Evolutionary conservation across 352 stramenopile genomes (phyloP).

Genomic region (Phytopythium kandeliae): DNA sequence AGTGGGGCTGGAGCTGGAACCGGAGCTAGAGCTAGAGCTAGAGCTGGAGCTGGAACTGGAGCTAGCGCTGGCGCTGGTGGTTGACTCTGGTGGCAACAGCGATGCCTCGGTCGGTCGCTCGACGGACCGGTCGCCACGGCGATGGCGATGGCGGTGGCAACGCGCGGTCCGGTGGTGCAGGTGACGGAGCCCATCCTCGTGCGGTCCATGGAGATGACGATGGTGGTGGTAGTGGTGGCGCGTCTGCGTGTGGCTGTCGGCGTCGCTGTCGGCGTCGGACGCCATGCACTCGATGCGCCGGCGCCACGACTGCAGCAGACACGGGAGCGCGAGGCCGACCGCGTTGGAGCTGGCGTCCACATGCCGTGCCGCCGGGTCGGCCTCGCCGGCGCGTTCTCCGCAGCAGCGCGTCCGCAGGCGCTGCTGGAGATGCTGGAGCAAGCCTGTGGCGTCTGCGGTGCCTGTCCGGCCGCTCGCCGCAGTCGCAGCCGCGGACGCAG

Average conservation of each 20-base stretch:
- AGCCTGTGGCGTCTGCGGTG: slow-evolving; percentile 1
- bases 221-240: not conserved
- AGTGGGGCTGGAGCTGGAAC: not conserved
- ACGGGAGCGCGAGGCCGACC: slow-evolving; percentile 8
- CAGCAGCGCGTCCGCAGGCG: slow-evolving; percentile 6
- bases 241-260: not conserved
- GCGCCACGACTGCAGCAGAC: slow-evolving; percentile 20
- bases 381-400: not conserved
- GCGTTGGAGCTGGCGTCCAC: not conserved
- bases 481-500: too few relatives aligned
- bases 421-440: slow-evolving; percentile 5
- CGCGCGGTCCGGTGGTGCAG: not conserved
- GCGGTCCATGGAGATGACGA: not conserved
- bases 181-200: not conserved
- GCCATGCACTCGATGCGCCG: slow-evolving; percentile 25
- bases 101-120: not conserved
- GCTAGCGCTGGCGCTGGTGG: not conserved
- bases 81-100: slow-evolving; percentile 3
- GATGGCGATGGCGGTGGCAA: slow-evolving; percentile 7
- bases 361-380: not conserved
- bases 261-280: not conserved
- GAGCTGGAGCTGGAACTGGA: not conserved
- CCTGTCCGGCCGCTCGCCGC: too few relatives aligned
- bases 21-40: not conserved
- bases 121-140: not conserved